Evolutionary conservation across 371 early-diverging fungal genomes (phyloP), one percentile per base, ranked within the genome.

Genomic region (Fennellomyces sp.): DNA sequence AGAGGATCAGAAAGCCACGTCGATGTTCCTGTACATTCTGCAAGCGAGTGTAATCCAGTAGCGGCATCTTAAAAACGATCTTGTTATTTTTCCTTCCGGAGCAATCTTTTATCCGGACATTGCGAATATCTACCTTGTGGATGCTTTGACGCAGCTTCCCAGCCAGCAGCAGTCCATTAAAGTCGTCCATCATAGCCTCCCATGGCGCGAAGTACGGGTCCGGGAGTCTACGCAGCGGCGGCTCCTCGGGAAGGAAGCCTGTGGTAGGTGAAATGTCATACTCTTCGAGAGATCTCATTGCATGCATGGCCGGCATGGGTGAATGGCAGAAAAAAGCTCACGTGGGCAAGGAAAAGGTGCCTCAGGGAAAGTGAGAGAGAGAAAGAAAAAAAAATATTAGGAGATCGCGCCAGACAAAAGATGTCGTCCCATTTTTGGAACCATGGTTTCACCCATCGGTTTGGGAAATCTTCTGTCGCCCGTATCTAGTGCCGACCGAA

Each of bases 221-320:
- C 2, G 86, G 70, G 19, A 97, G 75, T 33, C 94, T 77, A 5
- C 75, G 69, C 52, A 95, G 77, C 35, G 93, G 92, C 25, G 90
- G 90, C 29, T 81, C 81, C 21, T 79, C 64, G 2, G 96, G 97
- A 29, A 97, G 73, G 73, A 97, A 97, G 0, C 97, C 98, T n/a
- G 89, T 90, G 25, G 72, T 63, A 2, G 92, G 88, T 47, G 88
- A 85, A 60, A 97, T 89, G 66, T 91, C 95, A 75, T 94, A 95
- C 63, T 94, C 90, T 63, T 86, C 76, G 28, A 93, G 80, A 47
- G 76, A 51, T 39, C 71, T 76, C 64, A 84, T 74, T 47, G 52
- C 35, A 29, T 58, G 47, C 55, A 64, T 59, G 21, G 55, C 47
- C 15, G 65, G 54, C 60, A 60, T 58, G 49, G 25, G 36, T 35